A percentile compares a stretch with the other conserved stretches of the same genome.
phyloP scores from a whole-genome alignment of 169 alveolate genomes.

The Perkinsus chesapeaki region DNA sequence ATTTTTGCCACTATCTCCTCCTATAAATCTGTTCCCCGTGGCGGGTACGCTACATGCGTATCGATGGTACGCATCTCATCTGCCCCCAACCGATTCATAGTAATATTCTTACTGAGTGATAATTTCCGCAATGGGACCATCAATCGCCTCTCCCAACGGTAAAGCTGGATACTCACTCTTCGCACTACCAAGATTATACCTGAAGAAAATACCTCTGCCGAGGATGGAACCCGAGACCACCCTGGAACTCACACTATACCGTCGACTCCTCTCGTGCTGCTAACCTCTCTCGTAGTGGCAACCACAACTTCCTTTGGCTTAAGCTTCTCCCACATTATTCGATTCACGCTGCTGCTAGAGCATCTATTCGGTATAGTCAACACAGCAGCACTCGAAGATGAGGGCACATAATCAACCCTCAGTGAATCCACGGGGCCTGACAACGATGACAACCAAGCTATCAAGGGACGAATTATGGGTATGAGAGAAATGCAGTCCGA shows the following conservation, averaged over 20 bases:
- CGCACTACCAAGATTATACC: not conserved
- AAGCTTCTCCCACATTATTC: not conserved
- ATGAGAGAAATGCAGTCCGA: not conserved
- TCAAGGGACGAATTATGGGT: not conserved
- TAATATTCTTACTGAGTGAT: not conserved
- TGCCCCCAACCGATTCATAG: too few relatives aligned
- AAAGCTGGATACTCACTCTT: not conserved
- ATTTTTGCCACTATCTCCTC: too few relatives aligned
- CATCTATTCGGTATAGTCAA: not conserved
- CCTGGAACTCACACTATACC: not conserved
- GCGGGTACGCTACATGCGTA: too few relatives aligned
- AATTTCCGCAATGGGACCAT: not conserved
- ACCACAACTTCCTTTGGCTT: not conserved
- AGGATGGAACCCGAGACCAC: not conserved
- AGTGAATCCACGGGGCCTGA: not conserved
- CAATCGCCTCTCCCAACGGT: not conserved
- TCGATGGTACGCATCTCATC: too few relatives aligned
- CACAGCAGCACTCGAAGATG: not conserved
- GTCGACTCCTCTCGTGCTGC: not conserved
- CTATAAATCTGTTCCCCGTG: too few relatives aligned
- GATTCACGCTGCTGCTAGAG: not conserved
- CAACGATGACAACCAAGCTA: not conserved
- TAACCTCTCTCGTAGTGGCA: not conserved
- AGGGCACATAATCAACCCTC: not conserved
- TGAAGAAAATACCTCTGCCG: not conserved